These are phyloP conservation scores for Phycomyces blakesleeanus DNA, from an alignment of 192 early-diverging fungal species.

Conservation along the genomic window DNA sequence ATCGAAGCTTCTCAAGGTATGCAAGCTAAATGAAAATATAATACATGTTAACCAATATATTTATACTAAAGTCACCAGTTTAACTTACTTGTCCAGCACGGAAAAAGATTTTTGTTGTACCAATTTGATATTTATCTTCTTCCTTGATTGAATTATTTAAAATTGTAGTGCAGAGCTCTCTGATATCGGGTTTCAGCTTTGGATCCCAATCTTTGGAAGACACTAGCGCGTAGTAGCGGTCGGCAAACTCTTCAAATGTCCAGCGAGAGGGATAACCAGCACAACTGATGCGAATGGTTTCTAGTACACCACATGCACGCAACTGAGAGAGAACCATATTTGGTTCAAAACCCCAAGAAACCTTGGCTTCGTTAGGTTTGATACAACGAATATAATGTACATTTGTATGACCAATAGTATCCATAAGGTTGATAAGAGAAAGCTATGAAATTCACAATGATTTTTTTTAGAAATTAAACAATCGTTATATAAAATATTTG, in stretches of 20 bases:
- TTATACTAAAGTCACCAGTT: background rate
- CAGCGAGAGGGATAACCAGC: conserved; percentile 93
- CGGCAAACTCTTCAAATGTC: conserved; percentile 87
- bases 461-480: background rate
- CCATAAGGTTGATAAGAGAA: conserved; percentile 91
- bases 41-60: background rate
- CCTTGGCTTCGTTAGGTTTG: conserved; percentile 95
- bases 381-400: conserved; percentile 98
- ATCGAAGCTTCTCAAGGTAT: conserved; percentile 82
- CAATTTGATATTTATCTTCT: conserved; percentile 87
- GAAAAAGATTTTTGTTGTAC: conserved; percentile 97
- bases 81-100: conserved; percentile 74
- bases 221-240: conserved; percentile 71
- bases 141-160: conserved; percentile 65
- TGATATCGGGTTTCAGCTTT: conserved; percentile 41
- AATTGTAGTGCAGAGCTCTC: conserved; percentile 55
- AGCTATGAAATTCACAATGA: conserved; percentile 22
- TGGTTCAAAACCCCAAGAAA: conserved; percentile 91
- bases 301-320: conserved; percentile 96
- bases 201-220: conserved; percentile 49
- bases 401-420: conserved; percentile 88
- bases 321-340: conserved; percentile 92
- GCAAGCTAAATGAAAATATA: conserved; percentile 61
- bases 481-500: background rate
- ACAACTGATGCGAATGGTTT: conserved; percentile 97